phyloP scores from a whole-genome alignment of 192 early-diverging fungal genomes.

The Glomus cerebriforme region DNA sequence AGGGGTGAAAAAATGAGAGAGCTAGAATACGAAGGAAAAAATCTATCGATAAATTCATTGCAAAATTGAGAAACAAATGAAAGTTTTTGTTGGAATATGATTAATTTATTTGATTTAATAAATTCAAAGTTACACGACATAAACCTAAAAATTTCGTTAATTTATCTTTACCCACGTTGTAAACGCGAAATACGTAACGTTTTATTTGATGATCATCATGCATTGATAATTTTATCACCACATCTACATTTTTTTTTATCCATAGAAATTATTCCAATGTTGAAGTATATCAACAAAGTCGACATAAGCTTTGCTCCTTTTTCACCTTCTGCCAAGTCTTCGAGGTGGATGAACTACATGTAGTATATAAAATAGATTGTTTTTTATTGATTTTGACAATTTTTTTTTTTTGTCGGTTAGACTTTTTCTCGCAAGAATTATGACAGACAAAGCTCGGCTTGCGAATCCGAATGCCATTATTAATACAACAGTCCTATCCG shows the following conservation, averaged over 20 bases:
- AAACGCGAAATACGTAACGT: neutral
- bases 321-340: neutral
- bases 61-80: neutral
- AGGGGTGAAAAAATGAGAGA: conserved; percentile 15
- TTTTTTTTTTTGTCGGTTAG: neutral
- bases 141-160: neutral
- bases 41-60: conserved; percentile 21
- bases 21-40: conserved; percentile 28
- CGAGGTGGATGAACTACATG: neutral
- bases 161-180: neutral
- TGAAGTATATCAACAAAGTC: conserved; percentile 28
- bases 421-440: conserved; percentile 18
- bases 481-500: conserved; percentile 20
- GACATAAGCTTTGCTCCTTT: conserved; percentile 24
- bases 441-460: conserved; percentile 21
- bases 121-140: neutral
- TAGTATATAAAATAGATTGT: neutral
- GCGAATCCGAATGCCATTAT: conserved; percentile 14
- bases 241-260: neutral
- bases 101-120: neutral
- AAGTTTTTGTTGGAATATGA: neutral
- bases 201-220: neutral
- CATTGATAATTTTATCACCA: neutral
- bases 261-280: neutral
- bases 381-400: neutral